Percentiles rank a stretch among this genome's conserved stretches.
Evolutionary conservation across 805 yeast species (phyloP).

Genomic region (Lachancea kluyveri): DNA sequence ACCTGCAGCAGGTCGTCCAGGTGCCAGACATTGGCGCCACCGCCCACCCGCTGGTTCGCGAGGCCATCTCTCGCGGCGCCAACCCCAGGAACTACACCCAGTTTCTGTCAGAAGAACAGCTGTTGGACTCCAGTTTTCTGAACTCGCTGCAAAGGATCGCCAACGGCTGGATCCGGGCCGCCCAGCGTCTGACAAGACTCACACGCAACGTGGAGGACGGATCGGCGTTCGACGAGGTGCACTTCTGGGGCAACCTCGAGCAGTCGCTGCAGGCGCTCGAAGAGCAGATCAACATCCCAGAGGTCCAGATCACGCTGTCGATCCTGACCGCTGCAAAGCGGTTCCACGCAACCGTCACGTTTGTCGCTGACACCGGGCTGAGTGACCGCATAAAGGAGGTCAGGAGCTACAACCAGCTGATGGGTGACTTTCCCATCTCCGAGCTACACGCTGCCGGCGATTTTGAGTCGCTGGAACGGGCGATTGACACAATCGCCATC

Average conservation of each 20-base stretch:
- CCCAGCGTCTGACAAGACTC: slow-evolving; percentile 35
- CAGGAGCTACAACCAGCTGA: slow-evolving; percentile 50
- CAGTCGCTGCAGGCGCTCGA: slow-evolving; percentile 48
- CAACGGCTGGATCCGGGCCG: slow-evolving; percentile 65
- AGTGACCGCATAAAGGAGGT: slow-evolving; percentile 46
- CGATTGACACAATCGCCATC: slow-evolving; percentile 44
- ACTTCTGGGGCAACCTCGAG: slow-evolving; percentile 75
- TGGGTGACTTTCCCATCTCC: slow-evolving; percentile 65
- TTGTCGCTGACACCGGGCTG: slow-evolving; percentile 66
- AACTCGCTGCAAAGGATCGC: slow-evolving; percentile 66
- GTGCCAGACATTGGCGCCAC: slow-evolving; percentile 54
- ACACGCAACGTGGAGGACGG: slow-evolving; percentile 51
- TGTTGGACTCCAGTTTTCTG: slow-evolving; percentile 49
- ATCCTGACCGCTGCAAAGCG: slow-evolving; percentile 66
- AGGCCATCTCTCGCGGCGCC: slow-evolving; percentile 34
- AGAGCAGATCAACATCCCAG: slow-evolving; percentile 49
- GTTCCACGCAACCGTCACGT: slow-evolving; percentile 70
- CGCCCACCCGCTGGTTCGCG: slow-evolving; percentile 46
- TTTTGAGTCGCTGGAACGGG: slow-evolving; percentile 38
- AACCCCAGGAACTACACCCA: slow-evolving; percentile 18
- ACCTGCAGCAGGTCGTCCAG: slow-evolving; percentile 60
- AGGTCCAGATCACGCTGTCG: slow-evolving; percentile 51
- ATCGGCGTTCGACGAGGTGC: slow-evolving; percentile 56
- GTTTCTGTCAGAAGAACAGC: slow-evolving; percentile 31
- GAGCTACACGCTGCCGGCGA: slow-evolving; percentile 45